Evolutionary conservation across 805 yeast genomes (phyloP).

Genomic region (Cyberlindnera misumaiensis): DNA sequence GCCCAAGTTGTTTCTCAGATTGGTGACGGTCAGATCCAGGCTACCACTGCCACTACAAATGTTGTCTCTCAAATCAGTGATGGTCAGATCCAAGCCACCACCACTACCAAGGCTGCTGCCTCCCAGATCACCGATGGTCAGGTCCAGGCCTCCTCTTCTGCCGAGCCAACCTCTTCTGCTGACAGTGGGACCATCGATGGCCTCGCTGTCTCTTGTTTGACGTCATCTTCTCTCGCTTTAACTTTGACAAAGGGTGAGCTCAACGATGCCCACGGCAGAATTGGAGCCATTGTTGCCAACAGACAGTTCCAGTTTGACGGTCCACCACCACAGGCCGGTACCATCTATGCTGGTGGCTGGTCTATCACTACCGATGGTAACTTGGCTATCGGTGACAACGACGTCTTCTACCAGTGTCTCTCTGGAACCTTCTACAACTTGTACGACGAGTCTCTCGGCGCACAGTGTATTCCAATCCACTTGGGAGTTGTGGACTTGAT

Average conservation of each 20-base stretch:
- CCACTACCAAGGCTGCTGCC: constrained; percentile 27
- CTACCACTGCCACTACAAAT: constrained; percentile 22
- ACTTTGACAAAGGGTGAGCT: constrained; percentile 44
- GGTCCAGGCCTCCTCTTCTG: constrained; percentile 18
- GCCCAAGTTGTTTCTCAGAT: constrained; percentile 23
- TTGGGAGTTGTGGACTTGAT: constrained; percentile 54
- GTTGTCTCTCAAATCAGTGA: constrained; percentile 48
- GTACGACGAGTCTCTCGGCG: constrained; percentile 57
- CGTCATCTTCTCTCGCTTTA: constrained; percentile 47
- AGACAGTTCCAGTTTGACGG: constrained; percentile 84
- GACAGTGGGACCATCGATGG: constrained; percentile 17
- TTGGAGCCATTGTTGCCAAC: constrained; percentile 77
- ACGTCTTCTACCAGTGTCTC: constrained; percentile 65
- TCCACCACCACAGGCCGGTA: constrained; percentile 79
- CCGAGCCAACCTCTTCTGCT: constrained; percentile 4
- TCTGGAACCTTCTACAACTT: constrained; percentile 76
- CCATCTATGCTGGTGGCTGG: constrained; percentile 69
- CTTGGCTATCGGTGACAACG: constrained; percentile 57
- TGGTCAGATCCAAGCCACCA: constrained; percentile 46
- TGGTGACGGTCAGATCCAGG: constrained; percentile 29
- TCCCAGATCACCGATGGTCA: constrained; percentile 20
- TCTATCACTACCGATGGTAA: constrained; percentile 43
- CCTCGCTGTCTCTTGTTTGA: constrained; percentile 36
- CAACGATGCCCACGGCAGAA: constrained; percentile 55
- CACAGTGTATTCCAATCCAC: constrained; percentile 57